Percentiles rank a stretch among this genome's conserved stretches.
phyloP scores from a whole-genome alignment of 2,329 filamentous ascomycete genomes.

The Rasamsonia emersonii region DNA sequence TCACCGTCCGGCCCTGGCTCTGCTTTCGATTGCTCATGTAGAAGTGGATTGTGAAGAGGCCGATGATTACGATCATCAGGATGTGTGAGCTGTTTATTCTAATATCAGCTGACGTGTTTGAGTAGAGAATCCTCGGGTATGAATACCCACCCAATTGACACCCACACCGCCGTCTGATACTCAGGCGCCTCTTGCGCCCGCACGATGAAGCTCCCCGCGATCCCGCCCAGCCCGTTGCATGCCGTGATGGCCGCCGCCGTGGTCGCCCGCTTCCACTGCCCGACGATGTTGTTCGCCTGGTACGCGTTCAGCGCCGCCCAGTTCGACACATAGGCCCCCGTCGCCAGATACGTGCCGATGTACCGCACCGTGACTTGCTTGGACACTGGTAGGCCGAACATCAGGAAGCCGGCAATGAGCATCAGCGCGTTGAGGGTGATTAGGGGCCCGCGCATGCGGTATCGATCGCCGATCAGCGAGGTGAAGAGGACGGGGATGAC shows the following conservation, averaged over 20 bases:
- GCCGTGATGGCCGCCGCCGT: conserved; percentile 53
- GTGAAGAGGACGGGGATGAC: conserved; percentile 56
- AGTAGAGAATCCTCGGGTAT: not conserved
- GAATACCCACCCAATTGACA: conserved; percentile 49
- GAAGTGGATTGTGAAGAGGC: conserved; percentile 46
- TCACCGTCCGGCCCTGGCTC: conserved; percentile 36
- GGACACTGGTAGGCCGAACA: conserved; percentile 51
- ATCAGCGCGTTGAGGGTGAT: conserved; percentile 57
- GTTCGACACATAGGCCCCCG: conserved; percentile 60
- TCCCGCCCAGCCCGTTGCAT: conserved; percentile 55
- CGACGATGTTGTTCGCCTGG: conserved; percentile 54
- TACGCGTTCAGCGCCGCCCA: conserved; percentile 60
- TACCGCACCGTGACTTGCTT: conserved; percentile 54
- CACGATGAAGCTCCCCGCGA: conserved; percentile 60
- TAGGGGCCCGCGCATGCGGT: conserved; percentile 52
- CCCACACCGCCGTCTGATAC: conserved; percentile 59
- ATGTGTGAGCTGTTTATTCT: conserved; percentile 53
- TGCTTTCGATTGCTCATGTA: conserved; percentile 44
- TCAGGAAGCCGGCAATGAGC: conserved; percentile 55
- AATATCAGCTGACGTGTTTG: no score
- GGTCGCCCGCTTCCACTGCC: conserved; percentile 58
- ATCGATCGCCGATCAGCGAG: conserved; percentile 54
- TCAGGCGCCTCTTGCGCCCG: conserved; percentile 51
- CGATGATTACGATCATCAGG: conserved; percentile 49
- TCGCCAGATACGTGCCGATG: conserved; percentile 56